Evolutionary conservation across 1,284 basidiomycete species (phyloP).

Genomic region (Termitomyces sp.): DNA sequence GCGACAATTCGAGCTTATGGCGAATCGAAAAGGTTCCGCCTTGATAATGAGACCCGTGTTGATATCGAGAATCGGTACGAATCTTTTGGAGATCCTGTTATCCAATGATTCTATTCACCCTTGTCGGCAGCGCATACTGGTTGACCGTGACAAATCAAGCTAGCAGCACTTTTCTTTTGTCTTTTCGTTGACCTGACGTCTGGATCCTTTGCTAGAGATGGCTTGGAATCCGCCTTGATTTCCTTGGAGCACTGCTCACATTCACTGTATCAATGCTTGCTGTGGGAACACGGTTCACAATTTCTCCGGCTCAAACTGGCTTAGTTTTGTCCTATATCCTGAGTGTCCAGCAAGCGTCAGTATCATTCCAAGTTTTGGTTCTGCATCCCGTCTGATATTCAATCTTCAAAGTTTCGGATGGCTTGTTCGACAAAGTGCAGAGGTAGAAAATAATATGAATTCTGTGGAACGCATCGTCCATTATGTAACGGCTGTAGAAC

Average conservation of each 20-base stretch:
- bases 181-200: constrained; percentile 2
- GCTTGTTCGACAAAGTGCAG: constrained; percentile 80
- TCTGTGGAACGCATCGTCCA: constrained; percentile 81
- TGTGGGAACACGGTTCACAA: constrained; percentile 66
- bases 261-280: constrained; percentile 79
- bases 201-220: constrained; percentile 52
- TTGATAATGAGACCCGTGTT: constrained; percentile 73
- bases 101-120: neutral
- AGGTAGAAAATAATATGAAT: constrained; percentile 92
- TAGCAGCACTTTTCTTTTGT: constrained; percentile 15
- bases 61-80: constrained; percentile 79
- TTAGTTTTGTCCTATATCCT: constrained; percentile 75
- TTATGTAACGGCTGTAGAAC: constrained; percentile 72
- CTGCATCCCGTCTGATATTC: constrained; percentile 6
- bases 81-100: neutral
- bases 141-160: constrained; percentile 78
- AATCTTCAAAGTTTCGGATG: constrained; percentile 57
- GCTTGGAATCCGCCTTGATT: constrained; percentile 86
- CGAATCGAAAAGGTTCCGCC: constrained; percentile 63
- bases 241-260: constrained; percentile 73
- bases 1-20: constrained; percentile 87
- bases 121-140: constrained; percentile 68
- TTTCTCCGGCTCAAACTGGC: constrained; percentile 78
- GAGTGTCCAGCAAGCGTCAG: constrained; percentile 58
- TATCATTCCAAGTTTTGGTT: constrained; percentile 11